A percentile compares a stretch with the other conserved stretches of the same genome.
These are phyloP conservation scores for Schizosaccharomyces osmophilus DNA, from an alignment of 805 yeast genomes.

Conservation along the genomic window DNA sequence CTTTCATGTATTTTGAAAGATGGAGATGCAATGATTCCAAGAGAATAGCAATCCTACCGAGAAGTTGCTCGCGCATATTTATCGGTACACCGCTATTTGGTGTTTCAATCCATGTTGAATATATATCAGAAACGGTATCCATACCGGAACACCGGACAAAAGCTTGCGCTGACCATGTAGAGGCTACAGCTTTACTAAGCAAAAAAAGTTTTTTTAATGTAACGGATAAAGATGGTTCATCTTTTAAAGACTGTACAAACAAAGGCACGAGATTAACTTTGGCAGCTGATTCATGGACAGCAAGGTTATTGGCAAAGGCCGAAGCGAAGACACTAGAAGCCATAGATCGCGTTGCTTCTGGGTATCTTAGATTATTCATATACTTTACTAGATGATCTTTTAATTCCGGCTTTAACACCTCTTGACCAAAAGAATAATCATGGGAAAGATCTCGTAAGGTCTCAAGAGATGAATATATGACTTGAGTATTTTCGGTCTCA, in stretches of 20 bases:
- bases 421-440: not conserved
- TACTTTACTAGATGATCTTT: not conserved
- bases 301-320: not conserved
- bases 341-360: not conserved
- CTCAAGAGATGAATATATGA: no score
- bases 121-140: no score
- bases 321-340: not conserved
- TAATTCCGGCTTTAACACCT: not conserved
- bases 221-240: not conserved
- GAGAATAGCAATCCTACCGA: no score
- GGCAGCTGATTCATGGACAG: not conserved
- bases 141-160: no score
- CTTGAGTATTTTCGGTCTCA: no score
- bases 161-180: no score
- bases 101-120: no score
- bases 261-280: not conserved
- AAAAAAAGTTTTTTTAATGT: not conserved
- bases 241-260: not conserved
- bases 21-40: no score
- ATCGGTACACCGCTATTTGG: no score
- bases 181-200: not conserved
- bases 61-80: no score
- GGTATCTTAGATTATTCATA: not conserved
- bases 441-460: not conserved
- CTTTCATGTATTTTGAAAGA: no score